Evolutionary conservation across 116 monocot species (phyloP).

Genomic region (Phalaenopsis hybrid): DNA sequence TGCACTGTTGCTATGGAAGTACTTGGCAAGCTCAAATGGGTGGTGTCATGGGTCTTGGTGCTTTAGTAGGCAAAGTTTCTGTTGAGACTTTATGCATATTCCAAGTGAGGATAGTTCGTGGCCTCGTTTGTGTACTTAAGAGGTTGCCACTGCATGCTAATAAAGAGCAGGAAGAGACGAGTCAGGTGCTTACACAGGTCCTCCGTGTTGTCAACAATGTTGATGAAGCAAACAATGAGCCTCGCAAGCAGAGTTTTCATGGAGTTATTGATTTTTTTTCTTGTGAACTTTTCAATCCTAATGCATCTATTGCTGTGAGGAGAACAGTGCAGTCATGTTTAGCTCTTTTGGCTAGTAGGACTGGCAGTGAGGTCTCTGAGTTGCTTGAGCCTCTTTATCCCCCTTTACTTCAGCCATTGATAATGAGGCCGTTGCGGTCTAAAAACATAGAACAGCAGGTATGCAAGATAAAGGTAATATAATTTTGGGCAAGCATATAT

Average conservation of each 20-base stretch:
- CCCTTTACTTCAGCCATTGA: conserved; percentile 90
- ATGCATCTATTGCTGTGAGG: conserved; percentile 86
- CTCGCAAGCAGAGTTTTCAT: conserved; percentile 82
- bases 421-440: conserved; percentile 65
- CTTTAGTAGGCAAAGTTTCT: conserved; percentile 91
- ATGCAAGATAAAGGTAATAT: not conserved
- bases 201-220: conserved; percentile 93
- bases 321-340: conserved; percentile 91
- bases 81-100: conserved; percentile 88
- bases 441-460: conserved; percentile 98
- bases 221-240: conserved; percentile 94
- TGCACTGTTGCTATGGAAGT: conserved; percentile 97
- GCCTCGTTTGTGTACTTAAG: conserved; percentile 87
- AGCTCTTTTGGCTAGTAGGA: conserved; percentile 87
- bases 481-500: not conserved
- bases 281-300: conserved; percentile 89
- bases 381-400: conserved; percentile 85
- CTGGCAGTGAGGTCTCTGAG: conserved; percentile 96
- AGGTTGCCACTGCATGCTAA: conserved; percentile 85
- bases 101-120: conserved; percentile 83
- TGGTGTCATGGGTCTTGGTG: conserved; percentile 93
- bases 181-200: conserved; percentile 92
- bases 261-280: conserved; percentile 98
- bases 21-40: conserved; percentile 99
- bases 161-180: conserved; percentile 97